Conservation (phyloP, 2,329 filamentous ascomycete genomes). For the Fusarium coicis region DNA sequence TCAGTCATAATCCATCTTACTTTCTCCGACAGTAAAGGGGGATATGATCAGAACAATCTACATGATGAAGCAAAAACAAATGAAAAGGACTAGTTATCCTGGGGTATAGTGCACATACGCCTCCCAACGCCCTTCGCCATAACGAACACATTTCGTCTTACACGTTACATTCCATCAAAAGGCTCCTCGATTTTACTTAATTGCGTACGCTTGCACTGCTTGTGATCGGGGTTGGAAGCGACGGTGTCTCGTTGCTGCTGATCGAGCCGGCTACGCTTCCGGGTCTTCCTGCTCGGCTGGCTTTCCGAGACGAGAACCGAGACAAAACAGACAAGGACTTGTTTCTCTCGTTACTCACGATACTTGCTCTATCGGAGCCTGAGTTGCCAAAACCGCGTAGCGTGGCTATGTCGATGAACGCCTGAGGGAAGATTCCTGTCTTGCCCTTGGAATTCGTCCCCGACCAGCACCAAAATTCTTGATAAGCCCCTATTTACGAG, state of each 20-base stretch:
- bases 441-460: conserved; percentile 63
- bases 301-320: conserved; percentile 49
- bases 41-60: neutral
- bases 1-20: neutral
- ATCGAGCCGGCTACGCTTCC: conserved; percentile 49
- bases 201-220: conserved; percentile 12
- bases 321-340: conserved; percentile 49
- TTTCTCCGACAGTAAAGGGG: neutral
- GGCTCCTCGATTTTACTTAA: neutral
- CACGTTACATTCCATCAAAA: conserved; percentile 5
- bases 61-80: conserved; percentile 9
- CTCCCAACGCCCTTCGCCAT: conserved; percentile 21
- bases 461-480: conserved; percentile 67
- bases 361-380: conserved; percentile 45
- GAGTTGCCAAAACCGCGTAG: conserved; percentile 51
- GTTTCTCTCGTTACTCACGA: conserved; percentile 50
- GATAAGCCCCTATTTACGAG: conserved; percentile 53
- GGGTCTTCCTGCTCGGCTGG: conserved; percentile 44
- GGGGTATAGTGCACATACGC: conserved; percentile 36
- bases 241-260: conserved; percentile 46
- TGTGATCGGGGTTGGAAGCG: conserved; percentile 29
- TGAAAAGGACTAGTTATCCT: conserved; percentile 4
- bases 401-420: conserved; percentile 59
- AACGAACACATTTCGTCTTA: conserved; percentile 9
- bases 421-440: conserved; percentile 64